These are phyloP conservation scores for Phyllosticta citribraziliensis DNA, from an alignment of 2,329 filamentous ascomycete genomes.

Conservation along the genomic window DNA sequence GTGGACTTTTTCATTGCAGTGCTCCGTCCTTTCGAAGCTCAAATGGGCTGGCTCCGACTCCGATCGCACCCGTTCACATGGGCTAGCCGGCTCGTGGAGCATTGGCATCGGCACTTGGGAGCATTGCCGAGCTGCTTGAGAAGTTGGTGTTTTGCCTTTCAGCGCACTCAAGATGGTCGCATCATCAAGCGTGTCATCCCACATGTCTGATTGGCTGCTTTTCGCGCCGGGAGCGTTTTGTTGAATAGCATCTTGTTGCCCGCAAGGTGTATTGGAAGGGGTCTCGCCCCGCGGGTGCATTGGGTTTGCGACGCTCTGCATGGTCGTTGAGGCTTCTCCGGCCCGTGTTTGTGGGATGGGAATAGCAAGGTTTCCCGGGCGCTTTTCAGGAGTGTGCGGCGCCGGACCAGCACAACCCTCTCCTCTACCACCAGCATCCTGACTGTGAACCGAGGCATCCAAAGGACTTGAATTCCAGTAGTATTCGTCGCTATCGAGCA, in stretches of 20 bases:
- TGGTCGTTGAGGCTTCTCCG: background rate
- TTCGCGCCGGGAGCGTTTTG: background rate
- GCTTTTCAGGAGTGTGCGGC: background rate
- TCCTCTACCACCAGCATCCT: background rate
- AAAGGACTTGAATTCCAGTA: background rate
- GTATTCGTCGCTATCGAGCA: background rate
- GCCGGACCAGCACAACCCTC: background rate
- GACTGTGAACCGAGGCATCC: background rate
- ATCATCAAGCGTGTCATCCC: background rate
- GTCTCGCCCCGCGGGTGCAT: background rate
- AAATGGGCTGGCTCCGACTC: background rate
- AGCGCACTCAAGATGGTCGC: constrained; percentile 20
- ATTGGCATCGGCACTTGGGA: constrained; percentile 17
- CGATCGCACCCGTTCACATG: background rate
- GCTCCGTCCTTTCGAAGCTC: background rate
- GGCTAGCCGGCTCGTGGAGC: constrained; percentile 10
- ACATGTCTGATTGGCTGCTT: background rate
- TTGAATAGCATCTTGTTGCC: background rate
- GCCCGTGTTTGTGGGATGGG: background rate
- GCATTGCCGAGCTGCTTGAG: constrained; percentile 14
- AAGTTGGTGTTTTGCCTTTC: constrained; percentile 9
- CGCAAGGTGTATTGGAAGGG: background rate
- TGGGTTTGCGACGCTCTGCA: background rate
- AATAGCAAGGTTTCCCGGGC: background rate
- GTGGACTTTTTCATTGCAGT: background rate